Conservation (phyloP, 2,329 filamentous ascomycete genomes). For the Fonsecaea multimorphosa region DNA sequence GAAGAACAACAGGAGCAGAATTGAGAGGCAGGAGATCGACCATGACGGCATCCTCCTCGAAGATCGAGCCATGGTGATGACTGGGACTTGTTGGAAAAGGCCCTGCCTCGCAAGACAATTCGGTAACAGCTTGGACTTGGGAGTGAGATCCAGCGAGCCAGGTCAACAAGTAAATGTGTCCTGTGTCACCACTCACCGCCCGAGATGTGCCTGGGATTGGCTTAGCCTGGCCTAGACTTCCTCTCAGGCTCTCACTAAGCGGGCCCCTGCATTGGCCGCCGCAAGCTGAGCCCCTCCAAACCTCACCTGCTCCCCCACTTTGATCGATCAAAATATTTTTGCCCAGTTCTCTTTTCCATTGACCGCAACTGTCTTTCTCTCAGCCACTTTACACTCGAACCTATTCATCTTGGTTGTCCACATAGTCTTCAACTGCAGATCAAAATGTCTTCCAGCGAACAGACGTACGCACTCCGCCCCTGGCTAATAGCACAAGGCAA, state of each 20-base stretch:
- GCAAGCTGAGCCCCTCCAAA: slow-evolving; percentile 18
- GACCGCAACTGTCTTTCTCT: slow-evolving; percentile 40
- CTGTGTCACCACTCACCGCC: slow-evolving; percentile 1
- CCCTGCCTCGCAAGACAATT: neutral
- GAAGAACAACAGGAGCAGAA: slow-evolving; percentile 65
- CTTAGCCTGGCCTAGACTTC: slow-evolving; percentile 14
- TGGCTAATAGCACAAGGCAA: neutral
- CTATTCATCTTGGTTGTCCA: slow-evolving; percentile 38
- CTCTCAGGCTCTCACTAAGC: slow-evolving; percentile 23
- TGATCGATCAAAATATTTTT: slow-evolving; percentile 30
- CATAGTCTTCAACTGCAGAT: too few relatives aligned
- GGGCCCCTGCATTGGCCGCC: slow-evolving; percentile 22
- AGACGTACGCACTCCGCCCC: slow-evolving; percentile 71
- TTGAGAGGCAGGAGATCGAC: slow-evolving; percentile 62
- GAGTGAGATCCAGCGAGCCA: slow-evolving; percentile 2
- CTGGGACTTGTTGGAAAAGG: neutral
- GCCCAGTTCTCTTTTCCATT: slow-evolving; percentile 28
- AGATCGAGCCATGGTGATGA: slow-evolving; percentile 33
- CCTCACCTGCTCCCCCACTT: slow-evolving; percentile 21
- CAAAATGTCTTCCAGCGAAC: slow-evolving; percentile 79
- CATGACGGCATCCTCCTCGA: slow-evolving; percentile 33
- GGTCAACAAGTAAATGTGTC: slow-evolving; percentile 24
- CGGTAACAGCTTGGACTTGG: neutral
- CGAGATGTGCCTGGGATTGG: slow-evolving; percentile 17
- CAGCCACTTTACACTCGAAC: slow-evolving; percentile 23